These are phyloP conservation scores for Sanghuangporus weigelae DNA, from an alignment of 1,284 basidiomycete genomes.

Conservation along the genomic window DNA sequence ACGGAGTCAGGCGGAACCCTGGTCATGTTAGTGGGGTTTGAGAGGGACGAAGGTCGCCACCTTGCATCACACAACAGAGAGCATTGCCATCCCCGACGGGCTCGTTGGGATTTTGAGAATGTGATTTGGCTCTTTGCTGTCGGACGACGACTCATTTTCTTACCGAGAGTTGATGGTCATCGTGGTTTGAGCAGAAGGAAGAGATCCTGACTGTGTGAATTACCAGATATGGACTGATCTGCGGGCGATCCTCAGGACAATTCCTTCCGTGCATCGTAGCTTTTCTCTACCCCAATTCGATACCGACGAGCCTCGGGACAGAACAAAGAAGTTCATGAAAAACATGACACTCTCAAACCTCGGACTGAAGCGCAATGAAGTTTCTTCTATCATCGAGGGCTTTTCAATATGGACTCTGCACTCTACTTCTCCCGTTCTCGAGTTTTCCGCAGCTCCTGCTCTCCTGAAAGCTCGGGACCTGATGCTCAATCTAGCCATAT, in stretches of 20 bases:
- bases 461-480: not conserved
- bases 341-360: not conserved
- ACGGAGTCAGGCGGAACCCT: not conserved
- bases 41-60: too few species aligned
- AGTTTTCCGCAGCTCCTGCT: not conserved
- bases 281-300: not conserved
- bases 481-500: not conserved
- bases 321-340: not conserved
- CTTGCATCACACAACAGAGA: too few species aligned
- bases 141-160: not conserved
- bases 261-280: not conserved
- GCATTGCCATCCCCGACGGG: too few species aligned
- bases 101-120: too few species aligned
- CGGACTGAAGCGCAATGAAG: not conserved
- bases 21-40: too few species aligned
- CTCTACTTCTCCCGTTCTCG: not conserved
- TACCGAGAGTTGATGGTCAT: not conserved
- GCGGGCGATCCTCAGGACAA: not conserved
- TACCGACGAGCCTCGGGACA: not conserved
- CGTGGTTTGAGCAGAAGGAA: not conserved
- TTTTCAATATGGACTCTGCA: not conserved
- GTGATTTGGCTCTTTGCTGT: too few species aligned
- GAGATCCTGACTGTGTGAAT: not conserved
- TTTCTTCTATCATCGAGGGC: not conserved
- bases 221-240: not conserved